Evolutionary conservation across 1,284 basidiomycete species (phyloP).

Genomic region (Papiliotrema nemorosa): DNA sequence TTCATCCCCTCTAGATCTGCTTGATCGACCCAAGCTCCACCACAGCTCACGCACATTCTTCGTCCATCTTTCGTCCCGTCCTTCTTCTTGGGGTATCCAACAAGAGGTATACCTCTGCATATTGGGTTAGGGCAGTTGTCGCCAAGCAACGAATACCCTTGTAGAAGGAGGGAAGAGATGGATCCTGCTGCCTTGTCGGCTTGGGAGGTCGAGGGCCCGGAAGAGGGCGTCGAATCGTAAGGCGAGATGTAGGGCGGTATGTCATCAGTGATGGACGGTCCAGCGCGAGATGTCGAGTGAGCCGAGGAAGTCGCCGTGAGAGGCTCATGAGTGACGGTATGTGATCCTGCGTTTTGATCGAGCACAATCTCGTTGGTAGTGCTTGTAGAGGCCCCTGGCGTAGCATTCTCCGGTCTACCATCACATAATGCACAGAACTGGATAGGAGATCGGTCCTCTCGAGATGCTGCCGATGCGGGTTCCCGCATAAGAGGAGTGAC

Average conservation of each 20-base stretch:
- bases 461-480: conserved; percentile 26
- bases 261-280: not conserved
- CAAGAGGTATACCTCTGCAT: conserved; percentile 44
- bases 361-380: not conserved
- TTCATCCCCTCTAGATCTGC: conserved; percentile 14
- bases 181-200: conserved; percentile 31
- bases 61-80: conserved; percentile 33
- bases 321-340: too few relatives aligned
- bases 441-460: conserved; percentile 30
- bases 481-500: conserved; percentile 48
- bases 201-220: not conserved
- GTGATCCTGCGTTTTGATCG: too few relatives aligned
- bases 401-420: conserved; percentile 16
- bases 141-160: conserved; percentile 44
- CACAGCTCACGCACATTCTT: conserved; percentile 40
- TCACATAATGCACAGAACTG: conserved; percentile 49
- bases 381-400: not conserved
- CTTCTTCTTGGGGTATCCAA: conserved; percentile 39
- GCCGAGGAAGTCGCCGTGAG: not conserved
- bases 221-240: not conserved
- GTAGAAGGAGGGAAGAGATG: conserved; percentile 41
- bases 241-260: not conserved
- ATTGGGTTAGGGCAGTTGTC: conserved; percentile 35
- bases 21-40: conserved; percentile 35
- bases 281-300: not conserved